Base-by-base conservation (phyloP, 306 rosid species). In the Rosa rugosa region DNA sequence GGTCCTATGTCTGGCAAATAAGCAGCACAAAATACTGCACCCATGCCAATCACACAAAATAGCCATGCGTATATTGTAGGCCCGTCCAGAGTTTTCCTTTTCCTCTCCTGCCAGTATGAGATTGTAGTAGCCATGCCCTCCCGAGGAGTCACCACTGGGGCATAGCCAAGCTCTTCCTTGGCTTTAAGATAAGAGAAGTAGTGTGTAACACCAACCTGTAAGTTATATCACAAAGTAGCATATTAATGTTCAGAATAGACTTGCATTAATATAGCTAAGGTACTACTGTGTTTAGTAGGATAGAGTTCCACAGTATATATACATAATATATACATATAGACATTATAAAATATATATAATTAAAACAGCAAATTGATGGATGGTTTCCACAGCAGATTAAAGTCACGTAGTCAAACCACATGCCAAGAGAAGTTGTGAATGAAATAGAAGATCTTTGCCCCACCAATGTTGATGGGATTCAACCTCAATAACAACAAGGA, bases 91-190 rank as follows among this genome's bases (percentile, higher is more conserved):
- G 77, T 79, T 50, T 25, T 85, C 84, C 80, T 87, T 89, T 87
- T 90, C 79, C 77, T 84, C 83, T 91, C 91, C 84, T 89, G 90
- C 98, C 98, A 95, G 77, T 89, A 91, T 80, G 97, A 83, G 75
- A 95, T 90, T 80, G 98, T 95, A 31, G 87, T 81, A 73, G 94
- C 91, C 91, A 91, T 95, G 75, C 99, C 99, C 83, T 95, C 99
- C 63, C 27, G 82, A 34, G 97, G 78, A 74, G 79, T 86, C 53
- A 90, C 92, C 85, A 91, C 59, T 57, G 98, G 98, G 59, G 85
- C 85, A 81, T 93, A 95, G 27, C 98, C 97, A 73, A 95, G 86
- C 83, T 95, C 97, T 77, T 93, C 85, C 90, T 75, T 95, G 56
- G 99, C 99, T 85, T 95, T 93, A 71, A 91, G 92, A 73, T 84